Conservation (phyloP, 2,329 filamentous ascomycete genomes). For the Ceratocystis smalleyi region DNA sequence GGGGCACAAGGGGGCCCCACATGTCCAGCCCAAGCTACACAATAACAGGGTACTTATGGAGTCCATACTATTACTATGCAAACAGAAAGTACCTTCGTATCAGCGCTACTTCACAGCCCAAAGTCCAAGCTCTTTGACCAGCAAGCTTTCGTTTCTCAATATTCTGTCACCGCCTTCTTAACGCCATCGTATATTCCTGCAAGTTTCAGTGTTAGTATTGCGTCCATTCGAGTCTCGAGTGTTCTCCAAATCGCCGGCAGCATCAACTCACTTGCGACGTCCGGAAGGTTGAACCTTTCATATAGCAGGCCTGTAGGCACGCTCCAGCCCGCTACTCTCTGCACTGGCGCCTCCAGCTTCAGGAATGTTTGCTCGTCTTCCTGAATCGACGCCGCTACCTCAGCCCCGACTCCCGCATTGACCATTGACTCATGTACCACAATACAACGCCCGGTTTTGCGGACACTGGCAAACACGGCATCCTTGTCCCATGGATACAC, state of each 20-base stretch:
- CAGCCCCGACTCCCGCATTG: conserved; percentile 76
- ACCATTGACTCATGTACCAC: conserved; percentile 89
- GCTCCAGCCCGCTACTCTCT: conserved; percentile 76
- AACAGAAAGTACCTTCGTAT: neutral
- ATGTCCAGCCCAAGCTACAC: neutral
- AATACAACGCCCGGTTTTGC: conserved; percentile 71
- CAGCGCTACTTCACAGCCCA: neutral
- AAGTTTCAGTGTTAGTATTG: conserved; percentile 4
- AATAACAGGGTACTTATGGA: neutral
- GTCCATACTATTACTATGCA: neutral
- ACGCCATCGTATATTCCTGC: conserved; percentile 31
- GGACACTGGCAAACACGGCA: conserved; percentile 65
- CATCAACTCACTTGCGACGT: conserved; percentile 61
- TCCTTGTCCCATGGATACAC: conserved; percentile 85
- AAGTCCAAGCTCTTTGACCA: neutral
- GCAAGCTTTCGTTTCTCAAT: conserved; percentile 14
- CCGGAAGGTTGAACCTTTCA: conserved; percentile 69
- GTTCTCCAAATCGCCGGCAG: neutral
- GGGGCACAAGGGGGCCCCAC: neutral
- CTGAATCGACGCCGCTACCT: conserved; percentile 77
- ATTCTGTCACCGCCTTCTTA: conserved; percentile 52
- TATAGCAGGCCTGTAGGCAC: conserved; percentile 66
- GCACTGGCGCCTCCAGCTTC: conserved; percentile 68
- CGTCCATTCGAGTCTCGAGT: neutral
- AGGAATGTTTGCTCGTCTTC: conserved; percentile 62